Conservation (phyloP, 441 rosid genomes). For the Arabidopsis hybrid region DNA sequence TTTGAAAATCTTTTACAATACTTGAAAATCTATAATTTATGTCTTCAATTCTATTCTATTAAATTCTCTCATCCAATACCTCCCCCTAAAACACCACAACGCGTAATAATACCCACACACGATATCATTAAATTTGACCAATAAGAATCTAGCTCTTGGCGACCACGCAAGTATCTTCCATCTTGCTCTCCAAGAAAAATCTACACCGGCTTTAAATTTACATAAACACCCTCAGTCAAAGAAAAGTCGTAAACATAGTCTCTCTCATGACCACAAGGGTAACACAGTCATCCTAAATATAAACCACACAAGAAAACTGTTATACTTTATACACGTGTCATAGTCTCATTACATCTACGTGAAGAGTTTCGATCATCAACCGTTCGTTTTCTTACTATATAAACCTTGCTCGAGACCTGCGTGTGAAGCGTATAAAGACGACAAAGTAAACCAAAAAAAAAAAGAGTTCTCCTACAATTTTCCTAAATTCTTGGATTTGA, state of each 20-base stretch:
- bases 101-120: conserved; percentile 23
- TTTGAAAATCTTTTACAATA: too few species aligned
- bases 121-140: conserved; percentile 25
- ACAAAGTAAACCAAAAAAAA: conserved; percentile 10
- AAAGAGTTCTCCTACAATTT: conserved; percentile 12
- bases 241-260: conserved; percentile 23
- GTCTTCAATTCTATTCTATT: too few species aligned
- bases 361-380: not conserved
- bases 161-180: conserved; percentile 39
- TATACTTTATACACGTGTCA: conserved; percentile 13
- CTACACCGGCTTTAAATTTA: conserved; percentile 12
- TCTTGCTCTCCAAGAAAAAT: conserved; percentile 40
- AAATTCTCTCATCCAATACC: too few species aligned
- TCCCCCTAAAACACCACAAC: too few species aligned
- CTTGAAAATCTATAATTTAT: too few species aligned
- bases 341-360: conserved; percentile 4
- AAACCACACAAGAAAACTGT: conserved; percentile 15
- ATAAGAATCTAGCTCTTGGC: conserved; percentile 26
- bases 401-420: not conserved
- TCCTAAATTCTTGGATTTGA: conserved; percentile 41
- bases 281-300: not conserved
- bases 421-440: conserved; percentile 24
- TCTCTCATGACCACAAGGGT: not conserved
- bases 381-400: conserved; percentile 24
- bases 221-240: conserved; percentile 37